phyloP scores from a whole-genome alignment of 73 alveolate species.

The Paramecium sonneborni region DNA sequence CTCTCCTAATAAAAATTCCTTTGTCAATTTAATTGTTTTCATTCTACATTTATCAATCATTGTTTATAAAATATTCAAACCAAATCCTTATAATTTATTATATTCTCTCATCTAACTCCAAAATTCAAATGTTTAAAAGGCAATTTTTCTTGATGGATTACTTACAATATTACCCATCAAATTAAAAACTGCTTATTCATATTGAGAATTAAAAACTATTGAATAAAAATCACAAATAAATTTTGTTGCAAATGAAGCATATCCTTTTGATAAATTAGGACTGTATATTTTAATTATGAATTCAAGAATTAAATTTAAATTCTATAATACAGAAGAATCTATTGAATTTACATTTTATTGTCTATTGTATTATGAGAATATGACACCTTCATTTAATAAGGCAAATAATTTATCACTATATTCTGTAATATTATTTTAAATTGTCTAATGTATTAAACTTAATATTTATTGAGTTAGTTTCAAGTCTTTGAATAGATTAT shows the following conservation, averaged over 20 bases:
- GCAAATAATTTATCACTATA: constrained; percentile 1
- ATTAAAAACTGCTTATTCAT: background rate
- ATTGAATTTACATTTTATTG: background rate
- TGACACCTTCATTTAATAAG: background rate
- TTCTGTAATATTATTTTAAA: background rate
- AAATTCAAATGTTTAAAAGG: constrained; percentile 20
- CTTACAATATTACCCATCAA: background rate
- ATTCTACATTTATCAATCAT: constrained; percentile 42
- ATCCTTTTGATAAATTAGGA: background rate
- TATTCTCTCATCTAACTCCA: constrained; percentile 20
- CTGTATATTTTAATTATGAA: background rate
- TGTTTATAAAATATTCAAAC: constrained; percentile 5
- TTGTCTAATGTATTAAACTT: background rate
- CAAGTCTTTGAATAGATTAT: background rate
- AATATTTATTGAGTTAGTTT: background rate
- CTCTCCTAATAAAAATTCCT: constrained; percentile 32
- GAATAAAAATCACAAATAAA: background rate
- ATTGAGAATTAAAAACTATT: background rate
- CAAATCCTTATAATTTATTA: background rate
- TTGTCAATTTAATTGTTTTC: constrained; percentile 10
- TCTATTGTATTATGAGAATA: background rate
- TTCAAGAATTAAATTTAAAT: background rate
- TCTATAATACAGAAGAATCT: background rate
- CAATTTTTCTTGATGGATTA: constrained; percentile 9
- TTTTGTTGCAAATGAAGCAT: constrained; percentile 15